Percentiles rank a stretch among this genome's conserved stretches.
phyloP scores from a whole-genome alignment of 768 basidiomycete species.

The Obba rivulosa region DNA sequence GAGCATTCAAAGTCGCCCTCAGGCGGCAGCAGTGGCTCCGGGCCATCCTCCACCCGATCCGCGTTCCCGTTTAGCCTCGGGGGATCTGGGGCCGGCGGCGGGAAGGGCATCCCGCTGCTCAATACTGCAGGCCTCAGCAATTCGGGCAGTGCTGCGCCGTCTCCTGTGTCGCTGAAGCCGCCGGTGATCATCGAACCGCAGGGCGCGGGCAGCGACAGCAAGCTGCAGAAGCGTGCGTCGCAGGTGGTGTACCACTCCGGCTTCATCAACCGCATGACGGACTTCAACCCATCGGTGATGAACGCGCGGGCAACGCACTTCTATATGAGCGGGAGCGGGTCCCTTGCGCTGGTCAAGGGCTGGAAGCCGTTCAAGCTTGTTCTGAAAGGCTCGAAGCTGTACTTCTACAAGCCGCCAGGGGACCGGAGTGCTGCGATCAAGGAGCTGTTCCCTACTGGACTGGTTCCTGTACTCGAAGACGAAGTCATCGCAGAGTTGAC shows the following conservation, averaged over 20 bases:
- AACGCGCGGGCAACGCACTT: slow-evolving; percentile 21
- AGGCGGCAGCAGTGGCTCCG: slow-evolving; percentile 11
- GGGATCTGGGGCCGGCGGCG: slow-evolving; percentile 7
- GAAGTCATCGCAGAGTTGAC: slow-evolving; percentile 26
- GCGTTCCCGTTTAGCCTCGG: slow-evolving; percentile 29
- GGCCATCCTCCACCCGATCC: slow-evolving; percentile 16
- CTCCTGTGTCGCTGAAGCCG: slow-evolving; percentile 39
- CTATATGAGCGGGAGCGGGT: slow-evolving; percentile 19
- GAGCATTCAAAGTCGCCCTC: slow-evolving; percentile 24
- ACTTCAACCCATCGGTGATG: slow-evolving; percentile 39
- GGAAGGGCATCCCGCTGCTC: slow-evolving; percentile 10
- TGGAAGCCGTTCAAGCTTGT: slow-evolving; percentile 89
- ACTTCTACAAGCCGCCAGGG: slow-evolving; percentile 80
- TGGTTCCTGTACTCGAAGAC: slow-evolving; percentile 51
- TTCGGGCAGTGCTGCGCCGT: slow-evolving; percentile 7
- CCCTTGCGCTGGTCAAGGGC: slow-evolving; percentile 40
- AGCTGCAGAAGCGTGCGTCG: slow-evolving; percentile 53
- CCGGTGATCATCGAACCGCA: slow-evolving; percentile 42
- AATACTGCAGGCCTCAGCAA: slow-evolving; percentile 7
- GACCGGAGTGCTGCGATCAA: slow-evolving; percentile 62
- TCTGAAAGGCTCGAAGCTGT: slow-evolving; percentile 78
- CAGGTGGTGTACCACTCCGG: slow-evolving; percentile 75
- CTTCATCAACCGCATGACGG: slow-evolving; percentile 66
- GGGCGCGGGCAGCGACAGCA: slow-evolving; percentile 24
- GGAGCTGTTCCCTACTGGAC: slow-evolving; percentile 65